These are phyloP conservation scores for Streptanthus diversifolius DNA, from an alignment of 345 rosid genomes.

Conservation along the genomic window DNA sequence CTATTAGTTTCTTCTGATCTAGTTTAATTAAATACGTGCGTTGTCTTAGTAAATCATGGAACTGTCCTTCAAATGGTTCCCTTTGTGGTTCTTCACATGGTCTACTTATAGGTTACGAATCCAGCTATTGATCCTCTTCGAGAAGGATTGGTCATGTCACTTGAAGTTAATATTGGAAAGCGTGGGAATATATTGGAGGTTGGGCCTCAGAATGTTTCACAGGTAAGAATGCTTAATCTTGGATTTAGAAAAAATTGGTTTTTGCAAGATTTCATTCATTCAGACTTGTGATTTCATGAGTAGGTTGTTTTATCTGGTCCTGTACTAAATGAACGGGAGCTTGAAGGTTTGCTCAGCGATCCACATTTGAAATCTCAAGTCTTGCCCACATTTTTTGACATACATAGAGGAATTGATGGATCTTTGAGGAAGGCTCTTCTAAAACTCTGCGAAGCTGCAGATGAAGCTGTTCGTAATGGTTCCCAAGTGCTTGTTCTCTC, in stretches of 20 bases:
- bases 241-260: constrained; percentile 3
- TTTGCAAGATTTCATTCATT: constrained; percentile 15
- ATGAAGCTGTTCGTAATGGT: constrained; percentile 95
- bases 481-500: constrained; percentile 92
- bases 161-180: constrained; percentile 91
- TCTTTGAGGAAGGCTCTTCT: constrained; percentile 67
- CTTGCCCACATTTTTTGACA: constrained; percentile 78
- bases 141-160: constrained; percentile 98
- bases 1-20: background rate
- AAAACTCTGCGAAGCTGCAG: constrained; percentile 94
- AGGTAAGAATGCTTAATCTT: constrained; percentile 46
- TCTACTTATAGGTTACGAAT: constrained; percentile 72
- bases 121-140: constrained; percentile 98
- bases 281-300: constrained; percentile 14
- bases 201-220: constrained; percentile 94
- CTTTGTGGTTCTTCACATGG: constrained; percentile 15
- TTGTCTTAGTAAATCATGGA: background rate
- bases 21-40: background rate
- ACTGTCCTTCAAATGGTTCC: constrained; percentile 9
- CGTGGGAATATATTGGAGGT: constrained; percentile 89
- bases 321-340: constrained; percentile 90
- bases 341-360: constrained; percentile 77
- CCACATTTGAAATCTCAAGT: constrained; percentile 59
- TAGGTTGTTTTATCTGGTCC: constrained; percentile 90
- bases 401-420: constrained; percentile 88